These are phyloP conservation scores for Kregervanrija fluxuum DNA, from an alignment of 805 yeast genomes.

Conservation along the genomic window DNA sequence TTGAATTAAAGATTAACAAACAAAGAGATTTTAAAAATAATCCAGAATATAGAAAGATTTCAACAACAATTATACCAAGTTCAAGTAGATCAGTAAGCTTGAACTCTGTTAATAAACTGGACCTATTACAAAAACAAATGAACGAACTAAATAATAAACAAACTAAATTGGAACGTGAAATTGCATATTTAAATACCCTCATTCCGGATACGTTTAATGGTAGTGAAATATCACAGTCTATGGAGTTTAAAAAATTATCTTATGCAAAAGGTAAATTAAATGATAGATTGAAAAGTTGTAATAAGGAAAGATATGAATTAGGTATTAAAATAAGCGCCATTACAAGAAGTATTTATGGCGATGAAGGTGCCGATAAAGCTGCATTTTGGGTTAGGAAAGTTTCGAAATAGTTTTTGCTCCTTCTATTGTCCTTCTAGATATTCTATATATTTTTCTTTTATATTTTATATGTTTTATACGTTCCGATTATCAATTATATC, in stretches of 20 bases:
- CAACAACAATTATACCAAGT: slow-evolving; percentile 8
- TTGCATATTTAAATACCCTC: slow-evolving; percentile 23
- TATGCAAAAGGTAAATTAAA: slow-evolving; percentile 23
- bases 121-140: slow-evolving; percentile 9
- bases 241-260: slow-evolving; percentile 21
- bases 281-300: slow-evolving; percentile 20
- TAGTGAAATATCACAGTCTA: slow-evolving; percentile 10
- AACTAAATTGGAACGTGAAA: slow-evolving; percentile 24
- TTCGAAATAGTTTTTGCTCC: slow-evolving; percentile 4
- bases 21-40: neutral
- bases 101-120: too few relatives aligned
- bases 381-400: slow-evolving; percentile 53
- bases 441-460: too few relatives aligned
- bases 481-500: too few relatives aligned
- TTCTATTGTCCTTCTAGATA: too few relatives aligned
- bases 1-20: too few relatives aligned
- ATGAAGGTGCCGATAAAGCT: slow-evolving; percentile 33
- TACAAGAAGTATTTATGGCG: slow-evolving; percentile 23
- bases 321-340: slow-evolving; percentile 23
- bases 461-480: too few relatives aligned
- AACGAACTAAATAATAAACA: slow-evolving; percentile 16
- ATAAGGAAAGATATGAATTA: slow-evolving; percentile 25
- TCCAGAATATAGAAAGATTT: slow-evolving; percentile 1
- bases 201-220: slow-evolving; percentile 16
- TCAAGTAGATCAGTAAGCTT: too few relatives aligned